Evolutionary conservation across 2,329 filamentous ascomycete genomes (phyloP).

Genomic region (Fusarium nelsonii): DNA sequence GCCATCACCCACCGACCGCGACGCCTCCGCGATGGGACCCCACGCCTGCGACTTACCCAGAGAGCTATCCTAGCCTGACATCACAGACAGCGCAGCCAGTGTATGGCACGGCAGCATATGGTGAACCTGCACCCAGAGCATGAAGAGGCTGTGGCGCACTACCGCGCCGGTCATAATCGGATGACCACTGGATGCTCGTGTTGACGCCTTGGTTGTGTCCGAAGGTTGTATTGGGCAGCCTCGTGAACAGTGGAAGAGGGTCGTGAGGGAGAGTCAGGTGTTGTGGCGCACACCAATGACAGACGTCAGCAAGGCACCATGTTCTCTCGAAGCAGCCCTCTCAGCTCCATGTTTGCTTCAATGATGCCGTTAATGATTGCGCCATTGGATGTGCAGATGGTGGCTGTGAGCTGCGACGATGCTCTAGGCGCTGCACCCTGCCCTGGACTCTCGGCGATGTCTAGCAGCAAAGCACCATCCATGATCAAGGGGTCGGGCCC

Average conservation of each 20-base stretch:
- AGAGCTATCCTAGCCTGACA: constrained; percentile 56
- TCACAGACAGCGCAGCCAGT: constrained; percentile 54
- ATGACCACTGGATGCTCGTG: constrained; percentile 45
- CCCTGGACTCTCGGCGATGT: constrained; percentile 4
- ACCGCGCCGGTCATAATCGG: constrained; percentile 33
- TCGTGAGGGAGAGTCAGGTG: constrained; percentile 55
- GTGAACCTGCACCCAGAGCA: constrained; percentile 58
- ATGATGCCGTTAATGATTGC: constrained; percentile 39
- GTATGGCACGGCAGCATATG: constrained; percentile 59
- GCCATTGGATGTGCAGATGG: constrained; percentile 42
- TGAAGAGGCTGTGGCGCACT: constrained; percentile 48
- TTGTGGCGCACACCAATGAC: constrained; percentile 55
- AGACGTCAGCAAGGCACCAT: constrained; percentile 41
- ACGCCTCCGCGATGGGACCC: constrained; percentile 59
- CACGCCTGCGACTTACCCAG: constrained; percentile 54
- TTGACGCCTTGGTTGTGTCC: constrained; percentile 39
- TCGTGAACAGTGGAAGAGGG: constrained; percentile 51
- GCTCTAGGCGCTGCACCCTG: constrained; percentile 24
- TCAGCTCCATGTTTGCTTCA: constrained; percentile 23
- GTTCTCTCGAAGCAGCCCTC: constrained; percentile 26
- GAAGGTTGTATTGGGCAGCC: constrained; percentile 49
- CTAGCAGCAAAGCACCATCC: constrained; percentile 1
- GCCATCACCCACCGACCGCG: constrained; percentile 54
- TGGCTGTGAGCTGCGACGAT: constrained; percentile 36
- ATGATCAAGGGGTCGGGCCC: constrained; percentile 16